Evolutionary conservation across 2,329 filamentous ascomycete genomes (phyloP), one percentile per base, ranked within the genome.

Genomic region (Penicillium brevicompactum): DNA sequence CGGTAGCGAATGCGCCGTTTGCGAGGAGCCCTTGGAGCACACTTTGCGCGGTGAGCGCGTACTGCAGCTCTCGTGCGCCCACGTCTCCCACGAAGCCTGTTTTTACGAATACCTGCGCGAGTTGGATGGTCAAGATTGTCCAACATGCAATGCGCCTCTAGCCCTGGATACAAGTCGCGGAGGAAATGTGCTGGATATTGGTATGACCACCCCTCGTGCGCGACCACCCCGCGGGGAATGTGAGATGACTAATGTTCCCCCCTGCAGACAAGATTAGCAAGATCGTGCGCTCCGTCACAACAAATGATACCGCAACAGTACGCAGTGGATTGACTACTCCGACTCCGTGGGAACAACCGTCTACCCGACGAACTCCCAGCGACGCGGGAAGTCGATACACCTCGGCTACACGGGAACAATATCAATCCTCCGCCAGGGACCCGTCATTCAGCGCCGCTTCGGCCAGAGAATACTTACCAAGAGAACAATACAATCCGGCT

Each of bases 101-200:
- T 97, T 99, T 72, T 97, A 97, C 77, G 94, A 99, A 75, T 97
- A 95, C 71, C 96, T 99, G 67, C 90, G 91, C 68, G 93, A 97
- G 70, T 90, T 93, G 56, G 92, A 97, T 64, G 90, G 90, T 50
- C 92, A 97, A 68, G 92, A 91, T 69, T 99, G 94, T 76, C 94
- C 94, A 27, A 89, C 90, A 62, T 99, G 94, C 76, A 89, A 96
- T 79, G 90, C 92, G 61, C 92, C 94, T 18, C 78, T 99, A 49
- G 91, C 92, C 59, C 80, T 99, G 42, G 94, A 99, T 75, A 94
- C 92, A 6, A 96, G 91, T 72, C 85, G 94, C 60, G 92, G 92
- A 56, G 92, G 92, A 61, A 97, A 96, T 79, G 88, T 97, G 51
- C 80, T 96, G 64, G 91, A 96, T 76, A 88, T 96, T 66, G 92